These are phyloP conservation scores for Trichoderma hamatum DNA, from an alignment of 2,329 filamentous ascomycete species.

Conservation along the genomic window DNA sequence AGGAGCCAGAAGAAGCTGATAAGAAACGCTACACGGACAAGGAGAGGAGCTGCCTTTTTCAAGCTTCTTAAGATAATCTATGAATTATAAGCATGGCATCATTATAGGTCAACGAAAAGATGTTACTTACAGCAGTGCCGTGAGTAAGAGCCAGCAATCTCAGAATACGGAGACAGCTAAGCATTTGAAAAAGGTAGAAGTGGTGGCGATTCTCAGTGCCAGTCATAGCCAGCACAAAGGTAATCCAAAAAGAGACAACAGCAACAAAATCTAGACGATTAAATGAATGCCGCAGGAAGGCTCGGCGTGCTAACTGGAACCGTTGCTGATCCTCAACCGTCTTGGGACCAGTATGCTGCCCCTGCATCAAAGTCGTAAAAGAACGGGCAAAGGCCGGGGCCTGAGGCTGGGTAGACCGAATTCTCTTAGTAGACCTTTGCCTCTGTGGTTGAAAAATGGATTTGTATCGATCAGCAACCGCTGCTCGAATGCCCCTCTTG, in stretches of 20 bases:
- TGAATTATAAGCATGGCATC: constrained; percentile 25
- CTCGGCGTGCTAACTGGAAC: constrained; percentile 82
- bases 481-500: constrained; percentile 71
- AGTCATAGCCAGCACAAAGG: constrained; percentile 72
- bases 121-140: constrained; percentile 75
- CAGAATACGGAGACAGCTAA: constrained; percentile 91
- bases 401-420: constrained; percentile 49
- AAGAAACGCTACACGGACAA: constrained; percentile 91
- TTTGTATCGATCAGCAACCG: constrained; percentile 74
- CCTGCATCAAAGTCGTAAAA: constrained; percentile 77
- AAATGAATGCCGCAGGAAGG: constrained; percentile 92
- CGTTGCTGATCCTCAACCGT: constrained; percentile 79
- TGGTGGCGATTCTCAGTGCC: constrained; percentile 71
- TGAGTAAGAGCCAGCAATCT: constrained; percentile 89
- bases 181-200: constrained; percentile 91
- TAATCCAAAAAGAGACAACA: constrained; percentile 93
- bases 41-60: constrained; percentile 89
- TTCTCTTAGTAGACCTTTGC: constrained; percentile 65
- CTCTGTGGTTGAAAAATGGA: constrained; percentile 81
- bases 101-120: not conserved
- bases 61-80: constrained; percentile 91
- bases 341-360: constrained; percentile 57
- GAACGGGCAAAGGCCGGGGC: constrained; percentile 73
- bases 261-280: constrained; percentile 95
- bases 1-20: constrained; percentile 97